Percentiles rank a stretch among this genome's conserved stretches.
These are phyloP conservation scores for Amanita thiersii DNA, from an alignment of 768 basidiomycete genomes.

Conservation along the genomic window DNA sequence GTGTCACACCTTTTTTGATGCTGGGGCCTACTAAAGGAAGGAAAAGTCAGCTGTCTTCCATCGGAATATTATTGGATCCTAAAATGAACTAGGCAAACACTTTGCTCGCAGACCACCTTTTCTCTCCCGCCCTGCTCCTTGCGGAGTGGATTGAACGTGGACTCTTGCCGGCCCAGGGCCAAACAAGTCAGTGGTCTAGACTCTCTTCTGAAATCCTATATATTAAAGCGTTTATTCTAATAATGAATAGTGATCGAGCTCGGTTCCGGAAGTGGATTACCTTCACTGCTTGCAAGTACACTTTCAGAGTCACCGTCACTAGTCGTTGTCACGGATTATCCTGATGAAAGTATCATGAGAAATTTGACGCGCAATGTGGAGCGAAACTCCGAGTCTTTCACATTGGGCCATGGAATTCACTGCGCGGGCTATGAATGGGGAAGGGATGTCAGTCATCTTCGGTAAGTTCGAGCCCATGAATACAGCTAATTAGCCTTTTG, in stretches of 20 bases:
- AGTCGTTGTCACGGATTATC: conserved; percentile 62
- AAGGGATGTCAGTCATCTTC: conserved; percentile 29
- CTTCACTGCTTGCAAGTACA: conserved; percentile 51
- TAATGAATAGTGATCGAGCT: conserved; percentile 52
- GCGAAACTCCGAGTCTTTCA: conserved; percentile 32
- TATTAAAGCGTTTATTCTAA: too few relatives aligned
- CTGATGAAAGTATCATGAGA: conserved; percentile 49
- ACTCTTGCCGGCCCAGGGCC: conserved; percentile 31
- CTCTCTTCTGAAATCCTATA: too few relatives aligned
- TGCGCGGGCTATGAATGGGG: conserved; percentile 64
- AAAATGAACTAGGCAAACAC: conserved; percentile 47
- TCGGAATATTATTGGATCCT: conserved; percentile 3
- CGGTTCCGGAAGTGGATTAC: conserved; percentile 61
- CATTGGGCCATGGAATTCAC: conserved; percentile 30
- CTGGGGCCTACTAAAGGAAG: conserved; percentile 31
- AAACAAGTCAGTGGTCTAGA: conserved; percentile 27
- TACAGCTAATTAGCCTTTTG: neutral
- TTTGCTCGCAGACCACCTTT: conserved; percentile 64
- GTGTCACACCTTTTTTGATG: neutral
- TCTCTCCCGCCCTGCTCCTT: conserved; percentile 60
- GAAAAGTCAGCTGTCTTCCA: conserved; percentile 38
- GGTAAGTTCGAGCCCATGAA: conserved; percentile 46
- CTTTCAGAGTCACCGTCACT: conserved; percentile 35
- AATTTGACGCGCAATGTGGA: conserved; percentile 51
- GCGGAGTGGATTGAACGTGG: conserved; percentile 58